phyloP scores from a whole-genome alignment of 768 basidiomycete genomes.

The Rhizopogon sp. region DNA sequence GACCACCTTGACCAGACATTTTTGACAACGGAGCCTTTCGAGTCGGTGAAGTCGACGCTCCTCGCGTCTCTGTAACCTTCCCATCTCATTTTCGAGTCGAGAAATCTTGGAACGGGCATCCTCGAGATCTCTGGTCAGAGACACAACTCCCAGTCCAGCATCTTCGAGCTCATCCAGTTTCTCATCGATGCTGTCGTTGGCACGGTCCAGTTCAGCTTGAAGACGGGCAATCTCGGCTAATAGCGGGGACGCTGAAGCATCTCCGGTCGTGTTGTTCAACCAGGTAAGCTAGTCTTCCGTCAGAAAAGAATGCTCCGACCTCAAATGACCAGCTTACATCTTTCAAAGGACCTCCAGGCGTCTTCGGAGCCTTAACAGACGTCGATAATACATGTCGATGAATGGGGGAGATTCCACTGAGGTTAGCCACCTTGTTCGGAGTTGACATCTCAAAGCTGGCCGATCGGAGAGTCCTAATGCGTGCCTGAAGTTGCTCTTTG shows the following conservation, averaged over 20 bases:
- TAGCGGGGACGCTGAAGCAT: slow-evolving; percentile 55
- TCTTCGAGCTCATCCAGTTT: slow-evolving; percentile 85
- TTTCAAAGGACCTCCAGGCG: slow-evolving; percentile 72
- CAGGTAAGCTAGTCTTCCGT: slow-evolving; percentile 54
- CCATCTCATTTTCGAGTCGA: slow-evolving; percentile 62
- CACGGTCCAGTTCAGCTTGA: slow-evolving; percentile 69
- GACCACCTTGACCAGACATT: slow-evolving; percentile 63
- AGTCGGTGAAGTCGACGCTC: slow-evolving; percentile 62
- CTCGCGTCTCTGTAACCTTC: slow-evolving; percentile 59
- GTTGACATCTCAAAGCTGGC: slow-evolving; percentile 50
- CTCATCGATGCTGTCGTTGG: slow-evolving; percentile 84
- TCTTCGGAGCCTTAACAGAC: slow-evolving; percentile 66
- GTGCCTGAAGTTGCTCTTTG: slow-evolving; percentile 70
- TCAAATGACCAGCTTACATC: slow-evolving; percentile 47
- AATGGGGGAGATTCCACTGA: slow-evolving; percentile 68
- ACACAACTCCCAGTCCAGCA: slow-evolving; percentile 70
- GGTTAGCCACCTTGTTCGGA: slow-evolving; percentile 50
- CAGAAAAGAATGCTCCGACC: slow-evolving; percentile 1
- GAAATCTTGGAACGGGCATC: slow-evolving; percentile 59
- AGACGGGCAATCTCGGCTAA: slow-evolving; percentile 70
- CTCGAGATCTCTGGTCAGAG: slow-evolving; percentile 63
- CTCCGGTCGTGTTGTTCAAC: slow-evolving; percentile 57
- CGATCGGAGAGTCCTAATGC: slow-evolving; percentile 54
- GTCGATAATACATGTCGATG: slow-evolving; percentile 67
- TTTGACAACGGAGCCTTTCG: slow-evolving; percentile 59